phyloP scores from a whole-genome alignment of 2,329 filamentous ascomycete genomes.

The Alternaria rosae region DNA sequence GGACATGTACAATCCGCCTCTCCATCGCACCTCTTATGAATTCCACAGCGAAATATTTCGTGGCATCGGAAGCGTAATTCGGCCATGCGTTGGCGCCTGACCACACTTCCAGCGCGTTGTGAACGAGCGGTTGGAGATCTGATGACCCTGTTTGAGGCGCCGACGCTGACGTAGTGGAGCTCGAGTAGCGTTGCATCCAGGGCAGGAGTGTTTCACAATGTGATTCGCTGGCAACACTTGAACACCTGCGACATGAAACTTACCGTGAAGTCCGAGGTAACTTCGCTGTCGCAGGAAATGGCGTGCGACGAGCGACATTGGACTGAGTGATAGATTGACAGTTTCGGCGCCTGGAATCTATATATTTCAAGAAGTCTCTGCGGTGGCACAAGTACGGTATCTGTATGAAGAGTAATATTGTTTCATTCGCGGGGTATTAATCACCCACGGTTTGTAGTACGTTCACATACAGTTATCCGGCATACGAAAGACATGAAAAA shows the following conservation, averaged over 20 bases:
- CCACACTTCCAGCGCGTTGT: background rate
- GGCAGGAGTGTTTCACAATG: conserved; percentile 14
- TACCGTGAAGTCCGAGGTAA: conserved; percentile 1
- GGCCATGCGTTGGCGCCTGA: conserved; percentile 22
- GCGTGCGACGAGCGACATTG: background rate
- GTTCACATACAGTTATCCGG: background rate
- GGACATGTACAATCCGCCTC: background rate
- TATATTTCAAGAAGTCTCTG: background rate
- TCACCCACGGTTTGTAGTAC: background rate
- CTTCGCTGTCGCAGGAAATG: background rate
- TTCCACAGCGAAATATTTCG: background rate
- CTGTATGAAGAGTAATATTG: background rate
- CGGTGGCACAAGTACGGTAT: background rate
- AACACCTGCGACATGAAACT: conserved; percentile 9
- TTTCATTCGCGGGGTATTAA: background rate
- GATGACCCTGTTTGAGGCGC: conserved; percentile 34
- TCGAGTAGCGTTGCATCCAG: conserved; percentile 13
- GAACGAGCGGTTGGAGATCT: conserved; percentile 13
- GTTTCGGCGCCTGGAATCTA: background rate
- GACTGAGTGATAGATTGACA: background rate
- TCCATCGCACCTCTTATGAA: conserved; percentile 14
- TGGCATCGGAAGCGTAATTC: background rate
- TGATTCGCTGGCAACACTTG: conserved; percentile 36
- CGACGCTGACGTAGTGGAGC: conserved; percentile 36
- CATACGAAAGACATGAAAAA: background rate